Evolutionary conservation across 169 alveolate genomes (phyloP).

Genomic region (Eimeria nieschulzi): DNA sequence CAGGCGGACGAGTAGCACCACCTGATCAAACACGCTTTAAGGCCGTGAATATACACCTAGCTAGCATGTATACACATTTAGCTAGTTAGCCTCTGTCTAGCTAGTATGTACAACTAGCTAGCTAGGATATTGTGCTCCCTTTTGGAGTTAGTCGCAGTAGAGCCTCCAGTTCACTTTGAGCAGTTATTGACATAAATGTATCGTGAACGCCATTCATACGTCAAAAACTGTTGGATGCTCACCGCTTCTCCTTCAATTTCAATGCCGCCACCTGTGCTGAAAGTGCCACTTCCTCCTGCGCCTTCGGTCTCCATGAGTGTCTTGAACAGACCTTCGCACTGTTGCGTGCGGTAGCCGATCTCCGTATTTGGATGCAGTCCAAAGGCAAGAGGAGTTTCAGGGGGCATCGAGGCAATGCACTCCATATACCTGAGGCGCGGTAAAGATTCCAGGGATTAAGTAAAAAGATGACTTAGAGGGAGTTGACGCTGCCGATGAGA

Average conservation of each 20-base stretch:
- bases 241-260: constrained; percentile 29
- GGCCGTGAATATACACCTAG: too few species aligned
- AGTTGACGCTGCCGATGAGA: too few species aligned
- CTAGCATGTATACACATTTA: too few species aligned
- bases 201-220: too few species aligned
- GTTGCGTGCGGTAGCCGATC: constrained; percentile 84
- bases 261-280: constrained; percentile 6
- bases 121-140: too few species aligned
- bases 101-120: too few species aligned
- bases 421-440: constrained; percentile 81
- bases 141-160: too few species aligned
- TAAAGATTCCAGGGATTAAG: neutral
- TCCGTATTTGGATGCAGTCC: constrained; percentile 97
- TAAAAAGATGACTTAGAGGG: neutral
- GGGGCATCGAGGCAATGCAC: constrained; percentile 85
- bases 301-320: constrained; percentile 52
- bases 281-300: neutral
- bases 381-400: constrained; percentile 93
- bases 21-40: neutral
- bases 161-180: too few species aligned
- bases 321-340: constrained; percentile 57
- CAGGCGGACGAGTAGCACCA: neutral
- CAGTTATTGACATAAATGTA: too few species aligned
- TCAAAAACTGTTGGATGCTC: neutral
- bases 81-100: too few species aligned